Evolutionary conservation across 176 grass and related monocot species (phyloP).

Genomic region (Thalia dealbata): DNA sequence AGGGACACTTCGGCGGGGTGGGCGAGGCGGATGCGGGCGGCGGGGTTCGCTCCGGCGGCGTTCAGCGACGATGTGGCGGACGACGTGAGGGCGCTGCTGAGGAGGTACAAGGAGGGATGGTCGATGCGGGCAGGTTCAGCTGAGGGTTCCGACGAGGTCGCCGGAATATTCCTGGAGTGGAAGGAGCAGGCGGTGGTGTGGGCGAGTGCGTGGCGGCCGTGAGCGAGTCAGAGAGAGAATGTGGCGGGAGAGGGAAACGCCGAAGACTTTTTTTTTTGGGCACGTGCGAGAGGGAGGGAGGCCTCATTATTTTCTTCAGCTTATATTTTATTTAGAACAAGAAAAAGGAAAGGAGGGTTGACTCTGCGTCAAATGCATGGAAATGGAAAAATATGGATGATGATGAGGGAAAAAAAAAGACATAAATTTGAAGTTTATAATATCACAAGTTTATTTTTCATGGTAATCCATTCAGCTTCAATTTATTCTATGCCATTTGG

Average conservation of each 20-base stretch:
- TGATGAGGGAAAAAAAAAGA: neutral
- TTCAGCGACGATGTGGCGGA: conserved; percentile 38
- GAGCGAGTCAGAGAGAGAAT: no score
- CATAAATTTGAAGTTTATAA: neutral
- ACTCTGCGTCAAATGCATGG: no score
- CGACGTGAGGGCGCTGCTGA: conserved; percentile 7
- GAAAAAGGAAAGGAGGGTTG: neutral
- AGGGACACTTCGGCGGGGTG: conserved; percentile 11
- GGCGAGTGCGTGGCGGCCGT: conserved; percentile 93
- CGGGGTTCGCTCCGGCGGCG: conserved; percentile 42
- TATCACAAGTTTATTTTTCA: neutral
- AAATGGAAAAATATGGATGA: neutral
- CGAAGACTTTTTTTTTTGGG: neutral
- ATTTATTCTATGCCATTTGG: neutral
- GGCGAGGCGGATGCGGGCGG: neutral
- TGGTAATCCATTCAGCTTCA: neutral
- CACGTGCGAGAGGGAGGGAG: conserved; percentile 1
- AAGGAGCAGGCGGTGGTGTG: conserved; percentile 93
- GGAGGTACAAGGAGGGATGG: conserved; percentile 30
- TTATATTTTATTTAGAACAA: no score
- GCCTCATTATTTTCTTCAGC: neutral
- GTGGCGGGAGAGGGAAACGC: neutral
- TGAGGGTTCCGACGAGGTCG: conserved; percentile 23
- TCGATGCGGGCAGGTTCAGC: conserved; percentile 26
- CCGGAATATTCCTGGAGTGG: conserved; percentile 74